Percentiles rank a stretch among this genome's conserved stretches.
These are phyloP conservation scores for Botrytis deweyae DNA, from an alignment of 2,329 filamentous ascomycete genomes.

Conservation along the genomic window DNA sequence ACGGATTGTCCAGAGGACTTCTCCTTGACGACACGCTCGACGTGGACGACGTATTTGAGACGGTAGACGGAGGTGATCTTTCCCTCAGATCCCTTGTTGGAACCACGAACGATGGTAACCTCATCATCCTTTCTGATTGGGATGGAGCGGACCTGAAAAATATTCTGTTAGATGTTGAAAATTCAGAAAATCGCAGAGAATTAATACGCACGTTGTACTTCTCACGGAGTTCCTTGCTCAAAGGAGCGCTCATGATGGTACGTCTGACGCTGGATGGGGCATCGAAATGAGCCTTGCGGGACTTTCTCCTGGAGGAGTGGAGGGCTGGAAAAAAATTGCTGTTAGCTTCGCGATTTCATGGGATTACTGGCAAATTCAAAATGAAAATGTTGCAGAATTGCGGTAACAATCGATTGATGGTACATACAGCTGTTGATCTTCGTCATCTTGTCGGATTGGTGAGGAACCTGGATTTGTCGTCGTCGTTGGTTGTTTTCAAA, in stretches of 20 bases:
- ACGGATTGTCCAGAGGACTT: constrained; percentile 97
- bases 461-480: constrained; percentile 21
- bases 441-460: constrained; percentile 58
- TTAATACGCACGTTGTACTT: constrained; percentile 85
- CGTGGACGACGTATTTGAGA: constrained; percentile 95
- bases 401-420: constrained; percentile 9
- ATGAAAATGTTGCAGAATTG: background rate
- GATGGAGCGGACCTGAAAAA: constrained; percentile 80
- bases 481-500: constrained; percentile 21
- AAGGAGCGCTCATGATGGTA: constrained; percentile 93
- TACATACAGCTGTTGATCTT: constrained; percentile 64
- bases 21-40: constrained; percentile 95
- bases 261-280: constrained; percentile 93
- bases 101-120: constrained; percentile 86
- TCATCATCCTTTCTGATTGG: constrained; percentile 98
- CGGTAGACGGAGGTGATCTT: constrained; percentile 98
- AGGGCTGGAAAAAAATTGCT: constrained; percentile 48
- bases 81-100: constrained; percentile 97
- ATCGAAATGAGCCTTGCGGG: constrained; percentile 96
- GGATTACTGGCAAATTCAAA: background rate
- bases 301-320: constrained; percentile 92
- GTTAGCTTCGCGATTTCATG: constrained; percentile 16
- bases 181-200: background rate
- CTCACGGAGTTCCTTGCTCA: constrained; percentile 96
- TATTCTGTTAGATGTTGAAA: constrained; percentile 22